Evolutionary conservation across 2,329 filamentous ascomycete species (phyloP).

Genomic region (Colletotrichum higginsianum): DNA sequence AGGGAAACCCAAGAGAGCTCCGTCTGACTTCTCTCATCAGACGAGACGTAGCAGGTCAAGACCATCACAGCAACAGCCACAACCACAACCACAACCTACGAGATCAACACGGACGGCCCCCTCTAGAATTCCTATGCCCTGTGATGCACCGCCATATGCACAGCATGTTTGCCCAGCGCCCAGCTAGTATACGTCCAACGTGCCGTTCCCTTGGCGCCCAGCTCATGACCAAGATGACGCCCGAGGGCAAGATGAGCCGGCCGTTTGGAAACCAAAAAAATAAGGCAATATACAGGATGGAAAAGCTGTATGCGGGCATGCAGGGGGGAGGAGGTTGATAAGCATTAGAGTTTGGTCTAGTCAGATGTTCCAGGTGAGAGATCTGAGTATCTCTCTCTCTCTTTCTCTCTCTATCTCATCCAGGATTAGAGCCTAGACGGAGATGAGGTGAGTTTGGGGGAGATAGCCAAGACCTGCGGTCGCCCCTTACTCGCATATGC

Average conservation of each 20-base stretch:
- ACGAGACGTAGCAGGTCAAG: neutral
- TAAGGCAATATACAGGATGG: neutral
- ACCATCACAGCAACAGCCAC: no score
- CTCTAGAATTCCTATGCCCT: neutral
- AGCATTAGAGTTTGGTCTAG: constrained; percentile 14
- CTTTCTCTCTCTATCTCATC: neutral
- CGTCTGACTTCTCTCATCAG: neutral
- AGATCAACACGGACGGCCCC: no score
- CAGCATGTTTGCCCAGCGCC: neutral
- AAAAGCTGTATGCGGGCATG: neutral
- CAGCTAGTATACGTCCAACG: constrained; percentile 2
- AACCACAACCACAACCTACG: no score
- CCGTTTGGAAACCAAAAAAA: constrained; percentile 18
- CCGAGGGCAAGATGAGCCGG: constrained; percentile 7
- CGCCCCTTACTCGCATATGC: constrained; percentile 13
- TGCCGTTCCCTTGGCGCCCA: constrained; percentile 26
- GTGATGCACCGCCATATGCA: neutral
- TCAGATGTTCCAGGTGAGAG: no score
- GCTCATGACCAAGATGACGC: neutral
- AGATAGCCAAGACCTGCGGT: constrained; percentile 23
- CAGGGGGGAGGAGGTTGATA: constrained; percentile 5
- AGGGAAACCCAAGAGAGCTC: neutral
- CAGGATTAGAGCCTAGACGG: constrained; percentile 11
- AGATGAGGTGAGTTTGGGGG: constrained; percentile 33
- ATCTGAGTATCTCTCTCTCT: neutral